Base-by-base conservation (phyloP, 257 asterid genomes). In the Phtheirospermum japonicum region DNA sequence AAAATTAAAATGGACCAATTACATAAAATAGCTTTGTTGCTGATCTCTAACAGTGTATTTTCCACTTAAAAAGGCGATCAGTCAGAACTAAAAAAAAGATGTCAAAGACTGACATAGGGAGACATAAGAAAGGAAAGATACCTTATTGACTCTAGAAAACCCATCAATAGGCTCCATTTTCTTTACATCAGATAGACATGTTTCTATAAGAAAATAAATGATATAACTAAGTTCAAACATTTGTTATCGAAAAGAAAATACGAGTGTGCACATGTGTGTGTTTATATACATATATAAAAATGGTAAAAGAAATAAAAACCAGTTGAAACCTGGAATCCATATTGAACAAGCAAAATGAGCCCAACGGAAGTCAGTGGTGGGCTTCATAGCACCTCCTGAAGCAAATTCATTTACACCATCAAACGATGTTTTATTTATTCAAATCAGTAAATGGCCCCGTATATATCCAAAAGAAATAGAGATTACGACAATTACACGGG, bases 101-200 rank as follows among this genome's bases (percentile, higher is more conserved):
- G 20, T 49, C 42, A 53, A 17, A 56, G 42, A 61, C 37, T 52
- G 48, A 33, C 31, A 18, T 11, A 26, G 53, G 52, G 12, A 55
- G 56, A 63, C 53, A 13, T 49, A 69, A 55, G 67, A 69, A 64
- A 73, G 60, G 66, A 55, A 71, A 12, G 32, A 59, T 87, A 89
- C 99, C 97, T 93, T 93, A 70, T 76, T 84, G 73, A 89, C 74
- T 76, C 94, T 73, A 64, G 71, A 69, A 64, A 93, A 63, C 68
- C 99, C 99, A 77, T 93, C 99, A 72, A 93, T 93, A 12, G 99
- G 97, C 74, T 93, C 99, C 99, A 93, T 93, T 76, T 80, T 89
- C 79, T 80, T 87, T 76, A 87, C 58, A 77, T 93, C 94, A 62
- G 86, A 78, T 71, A 93, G 77, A 75, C 99, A 89, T 65, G 99